phyloP scores from a whole-genome alignment of 2,329 filamentous ascomycete genomes.

The Trichophyton rubrum region DNA sequence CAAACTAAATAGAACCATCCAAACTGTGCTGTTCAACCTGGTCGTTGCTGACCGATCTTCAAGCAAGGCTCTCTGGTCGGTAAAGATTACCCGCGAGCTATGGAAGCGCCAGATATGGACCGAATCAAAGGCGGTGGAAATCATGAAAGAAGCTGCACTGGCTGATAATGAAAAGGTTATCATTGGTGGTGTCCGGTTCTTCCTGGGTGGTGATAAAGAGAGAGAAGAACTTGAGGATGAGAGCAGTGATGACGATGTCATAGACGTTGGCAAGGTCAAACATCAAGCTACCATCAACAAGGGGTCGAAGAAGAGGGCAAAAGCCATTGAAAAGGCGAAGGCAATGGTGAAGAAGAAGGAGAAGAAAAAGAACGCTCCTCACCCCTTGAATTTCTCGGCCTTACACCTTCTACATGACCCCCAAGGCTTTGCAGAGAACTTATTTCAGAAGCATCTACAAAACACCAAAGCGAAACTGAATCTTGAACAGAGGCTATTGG shows the following conservation, averaged over 20 bases:
- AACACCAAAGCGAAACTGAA: constrained; percentile 73
- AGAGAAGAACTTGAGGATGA: constrained; percentile 86
- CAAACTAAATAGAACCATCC: constrained; percentile 80
- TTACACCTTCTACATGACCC: constrained; percentile 88
- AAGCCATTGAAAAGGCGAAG: constrained; percentile 65
- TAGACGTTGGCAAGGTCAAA: constrained; percentile 68
- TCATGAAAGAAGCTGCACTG: constrained; percentile 89
- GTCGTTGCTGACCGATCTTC: constrained; percentile 75
- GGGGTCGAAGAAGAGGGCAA: constrained; percentile 80
- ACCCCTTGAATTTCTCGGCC: constrained; percentile 89
- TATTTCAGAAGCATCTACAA: constrained; percentile 86
- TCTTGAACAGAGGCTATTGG: constrained; percentile 77
- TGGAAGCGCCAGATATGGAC: constrained; percentile 97
- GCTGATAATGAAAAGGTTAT: constrained; percentile 90
- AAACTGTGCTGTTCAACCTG: constrained; percentile 85
- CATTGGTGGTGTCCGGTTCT: constrained; percentile 78
- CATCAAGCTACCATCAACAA: constrained; percentile 91
- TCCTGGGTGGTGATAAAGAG: constrained; percentile 91
- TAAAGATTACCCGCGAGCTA: constrained; percentile 86
- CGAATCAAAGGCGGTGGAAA: constrained; percentile 86
- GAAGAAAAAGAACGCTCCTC: constrained; percentile 75
- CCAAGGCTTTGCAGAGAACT: constrained; percentile 77
- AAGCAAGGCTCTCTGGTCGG: constrained; percentile 83
- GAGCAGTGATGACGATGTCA: constrained; percentile 61
- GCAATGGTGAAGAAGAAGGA: constrained; percentile 72